Base-by-base conservation (phyloP, 192 early-diverging fungal species). In the Kappamyces sp. region DNA sequence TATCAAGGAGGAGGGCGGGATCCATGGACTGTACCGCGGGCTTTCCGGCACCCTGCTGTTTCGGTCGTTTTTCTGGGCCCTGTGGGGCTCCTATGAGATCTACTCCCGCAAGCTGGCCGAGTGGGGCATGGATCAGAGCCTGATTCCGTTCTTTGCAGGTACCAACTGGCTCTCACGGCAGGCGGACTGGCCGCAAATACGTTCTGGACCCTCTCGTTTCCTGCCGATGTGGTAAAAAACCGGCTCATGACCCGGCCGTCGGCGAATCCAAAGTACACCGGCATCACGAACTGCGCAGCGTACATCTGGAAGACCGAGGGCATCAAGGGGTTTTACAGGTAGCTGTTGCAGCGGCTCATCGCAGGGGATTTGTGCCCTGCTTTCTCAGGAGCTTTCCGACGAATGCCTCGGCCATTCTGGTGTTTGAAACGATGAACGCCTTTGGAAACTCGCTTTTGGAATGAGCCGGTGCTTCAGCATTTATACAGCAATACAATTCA, bases 341-440 rank as follows among this genome's bases (percentile, higher is more conserved):
- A 22, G 22, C 22, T 22, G 22, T 22, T 22, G 22, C 22, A 22
- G 22, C 22, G 22, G 22, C 22, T 22, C 22, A 22, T 22, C 22
- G 22, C 22, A 22, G 89, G 58, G 91, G 94, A 29, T 95, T 95
- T 65, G 50, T 87, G 8, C 92, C 91, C 8, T 90, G 88, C 8
- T 87, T 98, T 48, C 76, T 98, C 34, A 80, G 95, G 33, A 83
- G 88, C 2, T 98, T 98, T 69, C 94, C 94, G 1, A 95, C 93
- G 0, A 98, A 98, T 60, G 93, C 90, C 37, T 87, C 87, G 29
- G 92, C 91, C n/a, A 87, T 97, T 41, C 83, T 93, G 43, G 84
- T 88, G 1, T 93, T 88, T 78, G 91, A 97, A 57, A 78, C 79
- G 29, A 78, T 66, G 37, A 50, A 60, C 22, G 22, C 22, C 22